Evolutionary conservation across 306 rosid genomes (phyloP), one percentile per base, ranked within the genome.

Genomic region (Quercus ilex): DNA sequence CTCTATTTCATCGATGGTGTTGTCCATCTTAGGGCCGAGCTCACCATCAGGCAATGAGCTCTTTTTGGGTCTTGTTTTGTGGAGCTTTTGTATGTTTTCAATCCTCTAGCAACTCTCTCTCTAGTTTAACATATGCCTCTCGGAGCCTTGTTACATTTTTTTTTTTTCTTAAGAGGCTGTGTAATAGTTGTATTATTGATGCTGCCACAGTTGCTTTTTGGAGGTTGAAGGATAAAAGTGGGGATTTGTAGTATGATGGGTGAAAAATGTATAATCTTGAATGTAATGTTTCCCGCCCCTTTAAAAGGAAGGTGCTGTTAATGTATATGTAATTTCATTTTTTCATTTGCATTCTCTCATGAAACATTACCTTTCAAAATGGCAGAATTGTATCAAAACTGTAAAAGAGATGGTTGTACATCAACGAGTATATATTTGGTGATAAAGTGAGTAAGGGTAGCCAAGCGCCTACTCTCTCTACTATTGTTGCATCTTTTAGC

Each of bases 21-120:
- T 17, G 82, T 89, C 77, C 86, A 85, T 81, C 79, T 89, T 18
- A 77, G 76, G 75, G 92, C 83, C 43, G 85, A 85, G 78, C 84
- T 89, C 70, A 78, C 77, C 64, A 74, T 87, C 77, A 85, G 77
- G 81, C 74, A 79, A 23, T 81, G 87, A 89, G 35, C 59, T 52
- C 31, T 33, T 78, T 20, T 14, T 23, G 52, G 74, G 62, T 25
- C 74, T 69, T 80, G 28, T 77, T 38, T 69, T 1, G 14, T 17
- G n/a, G 21, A 57, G 12, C 52, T 35, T 20, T 30, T 53, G 19
- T 26, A 30, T 13, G 28, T 31, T n/a, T 15, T 38, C 21, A 6
- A 3, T 35, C 10, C 21, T n/a, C 35, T 21, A 3, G 41, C 35
- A 21, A 20, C 35, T 63, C 69, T 63, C 20, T 63, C 41, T 5